Evolutionary conservation across 208 protist genomes (phyloP).

Genomic region (Leishmania gerbilli): DNA sequence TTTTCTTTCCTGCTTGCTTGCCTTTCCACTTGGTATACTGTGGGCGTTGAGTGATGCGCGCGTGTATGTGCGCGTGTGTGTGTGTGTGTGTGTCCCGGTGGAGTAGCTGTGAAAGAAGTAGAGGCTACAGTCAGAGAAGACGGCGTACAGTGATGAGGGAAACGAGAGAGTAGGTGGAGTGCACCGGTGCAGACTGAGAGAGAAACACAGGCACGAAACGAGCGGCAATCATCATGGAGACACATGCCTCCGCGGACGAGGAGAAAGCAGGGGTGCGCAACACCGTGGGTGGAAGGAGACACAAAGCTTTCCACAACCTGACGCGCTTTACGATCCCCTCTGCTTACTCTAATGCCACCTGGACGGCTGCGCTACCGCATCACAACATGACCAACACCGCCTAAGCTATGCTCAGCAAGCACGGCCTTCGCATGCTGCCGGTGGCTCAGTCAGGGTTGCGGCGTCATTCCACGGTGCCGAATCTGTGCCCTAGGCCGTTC

Average conservation of each 20-base stretch:
- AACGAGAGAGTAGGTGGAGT: not conserved
- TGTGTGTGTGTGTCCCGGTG: not conserved
- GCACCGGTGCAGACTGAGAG: not conserved
- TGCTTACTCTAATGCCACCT: not conserved
- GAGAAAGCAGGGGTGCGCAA: not conserved
- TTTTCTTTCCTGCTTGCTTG: constrained; percentile 5
- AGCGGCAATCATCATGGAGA: not conserved
- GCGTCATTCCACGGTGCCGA: not conserved
- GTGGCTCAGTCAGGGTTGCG: not conserved
- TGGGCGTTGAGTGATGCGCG: not conserved
- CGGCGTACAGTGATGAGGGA: not conserved
- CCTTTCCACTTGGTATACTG: not conserved
- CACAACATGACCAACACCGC: not conserved
- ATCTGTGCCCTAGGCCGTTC: not conserved
- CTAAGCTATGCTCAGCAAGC: not conserved
- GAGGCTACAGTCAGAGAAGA: not conserved
- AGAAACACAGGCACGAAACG: not conserved
- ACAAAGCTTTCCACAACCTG: not conserved
- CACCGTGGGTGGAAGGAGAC: not conserved
- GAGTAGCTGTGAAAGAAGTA: not conserved
- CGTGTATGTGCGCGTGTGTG: not conserved
- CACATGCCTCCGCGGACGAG: not conserved
- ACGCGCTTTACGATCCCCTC: not conserved
- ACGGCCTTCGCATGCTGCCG: not conserved
- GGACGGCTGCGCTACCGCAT: not conserved